Evolutionary conservation across 2,329 filamentous ascomycete species (phyloP), one percentile per base, ranked within the genome.

Genomic region (Pseudogymnoascus sp.): DNA sequence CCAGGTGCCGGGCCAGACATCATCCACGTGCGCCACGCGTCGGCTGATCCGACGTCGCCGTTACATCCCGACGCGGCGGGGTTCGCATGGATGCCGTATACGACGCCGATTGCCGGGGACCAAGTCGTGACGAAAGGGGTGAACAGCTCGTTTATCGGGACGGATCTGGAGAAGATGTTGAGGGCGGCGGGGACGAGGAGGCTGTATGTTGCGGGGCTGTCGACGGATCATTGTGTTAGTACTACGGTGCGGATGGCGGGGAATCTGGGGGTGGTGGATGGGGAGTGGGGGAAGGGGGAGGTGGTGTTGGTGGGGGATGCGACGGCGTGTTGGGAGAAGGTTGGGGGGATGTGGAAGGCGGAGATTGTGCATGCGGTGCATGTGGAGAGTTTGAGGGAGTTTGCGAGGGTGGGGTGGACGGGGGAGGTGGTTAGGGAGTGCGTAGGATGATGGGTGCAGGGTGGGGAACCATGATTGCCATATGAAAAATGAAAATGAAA

Each of bases 141-240:
- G 42, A 80, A 80, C 67, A 80, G 78, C 0, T 72, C 73, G 0
- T 80, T 82, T 64, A 75, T 81, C 56, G 78, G 77, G 4, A 80
- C 78, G 1, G 67, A 72, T 0, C 72, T 82, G 7, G 77, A 79
- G 63, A 63, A 64, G 1, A 68, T 74, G 31, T 65, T 82, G 21
- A 70, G 73, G 4, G 64, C 66, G 2, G 5, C 4, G 44, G 40
- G 15, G n/a, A 42, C 4, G 29, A 46, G 65, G 3, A 66, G 37
- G 5, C 21, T 70, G 38, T 69, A 63, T 56, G 67, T 80, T 29
- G 71, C 70, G 1, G 79, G 79, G 0, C 64, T 81, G 63, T 79
- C 77, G 3, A 80, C 79, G 37, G 79, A 81, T 68, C 79, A 81
- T 65, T 82, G 79, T 62, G 78, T 82, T 13, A 79, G 76, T 63